Conservation (phyloP, 768 basidiomycete species). For the Pulveroboletus sp. region DNA sequence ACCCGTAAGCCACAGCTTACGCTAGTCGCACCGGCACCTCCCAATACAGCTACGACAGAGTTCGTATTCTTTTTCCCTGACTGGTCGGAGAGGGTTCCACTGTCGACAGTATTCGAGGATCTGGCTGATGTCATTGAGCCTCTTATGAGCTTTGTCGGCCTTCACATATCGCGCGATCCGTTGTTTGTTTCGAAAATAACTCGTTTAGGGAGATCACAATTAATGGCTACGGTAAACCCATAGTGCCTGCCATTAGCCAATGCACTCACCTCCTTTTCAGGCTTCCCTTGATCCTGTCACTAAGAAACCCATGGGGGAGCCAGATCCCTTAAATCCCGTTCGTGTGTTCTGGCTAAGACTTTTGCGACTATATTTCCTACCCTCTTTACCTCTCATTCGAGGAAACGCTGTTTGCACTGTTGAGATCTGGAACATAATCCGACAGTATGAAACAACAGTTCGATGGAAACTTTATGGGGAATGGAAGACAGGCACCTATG, state of each 20-base stretch:
- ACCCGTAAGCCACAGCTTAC: conserved; percentile 66
- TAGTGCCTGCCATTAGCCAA: neutral
- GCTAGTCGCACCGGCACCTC: conserved; percentile 74
- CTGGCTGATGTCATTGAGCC: conserved; percentile 73
- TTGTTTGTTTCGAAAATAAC: conserved; percentile 75
- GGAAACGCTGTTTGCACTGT: conserved; percentile 86
- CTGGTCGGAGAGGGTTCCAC: conserved; percentile 70
- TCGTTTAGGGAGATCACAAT: conserved; percentile 66
- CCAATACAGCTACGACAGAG: conserved; percentile 64
- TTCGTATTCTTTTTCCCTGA: conserved; percentile 90
- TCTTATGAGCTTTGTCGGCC: conserved; percentile 71
- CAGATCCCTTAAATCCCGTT: conserved; percentile 54
- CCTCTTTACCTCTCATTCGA: conserved; percentile 78
- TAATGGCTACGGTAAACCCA: conserved; percentile 47
- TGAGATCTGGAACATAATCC: conserved; percentile 89
- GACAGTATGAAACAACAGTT: conserved; percentile 67
- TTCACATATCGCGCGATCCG: conserved; percentile 77
- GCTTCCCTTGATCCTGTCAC: conserved; percentile 53
- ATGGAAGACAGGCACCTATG: conserved; percentile 76
- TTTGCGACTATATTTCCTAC: conserved; percentile 75
- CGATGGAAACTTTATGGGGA: conserved; percentile 95
- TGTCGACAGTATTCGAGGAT: conserved; percentile 62
- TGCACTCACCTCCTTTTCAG: conserved; percentile 25
- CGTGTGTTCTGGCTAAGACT: conserved; percentile 83
- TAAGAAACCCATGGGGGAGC: conserved; percentile 52